phyloP scores from a whole-genome alignment of 2,329 filamentous ascomycete species.

The Teratosphaeria zuluensis region DNA sequence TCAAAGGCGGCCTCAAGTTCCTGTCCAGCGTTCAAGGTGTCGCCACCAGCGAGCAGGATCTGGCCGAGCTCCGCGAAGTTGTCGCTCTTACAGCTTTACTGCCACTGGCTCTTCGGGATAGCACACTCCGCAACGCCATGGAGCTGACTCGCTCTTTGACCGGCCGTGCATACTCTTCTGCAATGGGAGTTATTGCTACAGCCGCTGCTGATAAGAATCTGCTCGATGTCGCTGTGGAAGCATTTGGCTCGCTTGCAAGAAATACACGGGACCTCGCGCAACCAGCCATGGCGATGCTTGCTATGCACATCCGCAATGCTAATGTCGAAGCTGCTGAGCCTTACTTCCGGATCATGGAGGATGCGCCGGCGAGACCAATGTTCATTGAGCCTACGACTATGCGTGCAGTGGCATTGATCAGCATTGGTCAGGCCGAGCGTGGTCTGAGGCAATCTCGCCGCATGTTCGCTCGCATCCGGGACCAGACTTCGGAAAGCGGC shows the following conservation, averaged over 20 bases:
- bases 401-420: constrained; percentile 81
- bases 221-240: constrained; percentile 53
- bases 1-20: constrained; percentile 75
- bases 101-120: constrained; percentile 61
- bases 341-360: constrained; percentile 68
- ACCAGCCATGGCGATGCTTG: constrained; percentile 71
- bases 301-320: constrained; percentile 74
- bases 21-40: constrained; percentile 64
- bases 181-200: constrained; percentile 65
- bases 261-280: constrained; percentile 37
- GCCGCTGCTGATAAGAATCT: constrained; percentile 72
- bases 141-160: constrained; percentile 57
- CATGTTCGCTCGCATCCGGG: constrained; percentile 79
- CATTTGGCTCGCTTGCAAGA: constrained; percentile 41
- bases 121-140: constrained; percentile 64
- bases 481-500: constrained; percentile 41
- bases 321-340: constrained; percentile 67
- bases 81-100: constrained; percentile 69
- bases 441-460: constrained; percentile 68
- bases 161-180: constrained; percentile 47
- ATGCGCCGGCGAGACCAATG: constrained; percentile 50
- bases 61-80: constrained; percentile 52
- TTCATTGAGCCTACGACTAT: constrained; percentile 84
- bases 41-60: constrained; percentile 34
- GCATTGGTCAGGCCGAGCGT: constrained; percentile 73